Evolutionary conservation across 2,329 filamentous ascomycete genomes (phyloP), one percentile per base, ranked within the genome.

Genomic region (Pleoardoris graminearum): DNA sequence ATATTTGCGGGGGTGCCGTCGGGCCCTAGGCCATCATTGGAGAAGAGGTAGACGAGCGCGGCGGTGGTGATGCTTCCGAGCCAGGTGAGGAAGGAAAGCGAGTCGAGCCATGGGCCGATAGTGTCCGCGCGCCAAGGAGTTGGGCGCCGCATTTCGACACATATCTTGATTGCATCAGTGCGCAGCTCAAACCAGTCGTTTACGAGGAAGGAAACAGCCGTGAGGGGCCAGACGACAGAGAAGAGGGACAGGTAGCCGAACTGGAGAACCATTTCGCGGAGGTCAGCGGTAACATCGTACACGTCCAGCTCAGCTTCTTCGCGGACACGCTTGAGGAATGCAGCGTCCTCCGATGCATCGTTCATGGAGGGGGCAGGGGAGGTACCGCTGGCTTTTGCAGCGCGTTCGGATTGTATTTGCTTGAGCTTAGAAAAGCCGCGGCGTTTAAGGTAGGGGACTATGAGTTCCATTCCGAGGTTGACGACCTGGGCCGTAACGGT

Each of bases 141-240:
- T 0, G 94, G 94, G 3, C 94, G 86, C 66, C 93, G 88, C 79
- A 90, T 92, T 72, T 92, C 88, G 42, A 91, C 81, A 50, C 91
- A 91, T 64, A 97, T 96, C 74, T 99, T 99, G 76, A 96, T 83
- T 2, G 93, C 92, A 69, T 99, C 94, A 0, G 90, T 90, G 36
- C 94, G 89, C 33, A 97, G 83, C 71, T 97, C 94, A 51, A 99
- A 78, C 91, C 93, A 97, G 76, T 97, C 95, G 77, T 97, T 97
- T 73, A 94, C 78, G 11, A 97, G 77, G 77, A 97, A 97, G 1
- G 89, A 93, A 51, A 91, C 81, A 1, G 89, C 87, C 0, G 93
- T 92, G n/a, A 97, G 79, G 0, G 94, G 94, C 94, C 94, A 99
- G 49, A 96, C 86, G 2, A 94, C 89, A 0, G 90, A 94, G 73